Base-by-base conservation (phyloP, 495 filamentous ascomycete genomes). In the Stereocaulon alpinum region DNA sequence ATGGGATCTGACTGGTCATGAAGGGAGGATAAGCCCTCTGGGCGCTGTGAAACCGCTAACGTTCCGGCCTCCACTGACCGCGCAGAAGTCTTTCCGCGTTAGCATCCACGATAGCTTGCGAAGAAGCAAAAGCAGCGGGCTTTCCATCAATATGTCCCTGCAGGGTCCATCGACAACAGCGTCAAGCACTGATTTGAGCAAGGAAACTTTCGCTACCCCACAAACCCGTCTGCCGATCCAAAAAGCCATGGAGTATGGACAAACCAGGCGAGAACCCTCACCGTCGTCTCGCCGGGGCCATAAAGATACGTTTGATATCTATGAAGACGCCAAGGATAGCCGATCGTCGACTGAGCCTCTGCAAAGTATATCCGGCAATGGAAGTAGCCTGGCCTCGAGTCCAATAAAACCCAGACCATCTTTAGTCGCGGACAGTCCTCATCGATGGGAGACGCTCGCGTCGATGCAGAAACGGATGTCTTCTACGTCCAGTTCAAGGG, bases 111-210 rank as follows among this genome's bases (percentile, higher is more conserved):
- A 59, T 17, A 61, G 58, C n/a, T 51, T 59, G 18, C 61, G 58
- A 10, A 55, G 49, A 59, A 66, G 61, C 48, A 55, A 53, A 22
- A 66, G 61, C n/a, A 61, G 58, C 18, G 61, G 61, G 22, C 55
- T 66, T 12, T 66, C 64, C 20, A 55, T 63, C 30, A 61, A 62
- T 9, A 45, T 63, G 55, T 59, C 61, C 4, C 50, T 61, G 12
- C 61, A 51, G 11, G 45, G 51, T 10, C 51, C 48, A 44, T 63
- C 56, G 3, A 40, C 41, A n/a, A 34, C 48, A 24, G 22, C 17
- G 18, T 30, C 48, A n/a, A 55, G 24, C 45, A 27, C 56, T 40
- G 20, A 45, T 1, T 22, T 43, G 12, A 55, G n/a, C 30, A 52
- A 22, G 34, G 49, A 30, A 3, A 22, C n/a, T 5, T 52, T 20